These are phyloP conservation scores for Udeniomyces megalosporus DNA, from an alignment of 768 basidiomycete species.

Conservation along the genomic window DNA sequence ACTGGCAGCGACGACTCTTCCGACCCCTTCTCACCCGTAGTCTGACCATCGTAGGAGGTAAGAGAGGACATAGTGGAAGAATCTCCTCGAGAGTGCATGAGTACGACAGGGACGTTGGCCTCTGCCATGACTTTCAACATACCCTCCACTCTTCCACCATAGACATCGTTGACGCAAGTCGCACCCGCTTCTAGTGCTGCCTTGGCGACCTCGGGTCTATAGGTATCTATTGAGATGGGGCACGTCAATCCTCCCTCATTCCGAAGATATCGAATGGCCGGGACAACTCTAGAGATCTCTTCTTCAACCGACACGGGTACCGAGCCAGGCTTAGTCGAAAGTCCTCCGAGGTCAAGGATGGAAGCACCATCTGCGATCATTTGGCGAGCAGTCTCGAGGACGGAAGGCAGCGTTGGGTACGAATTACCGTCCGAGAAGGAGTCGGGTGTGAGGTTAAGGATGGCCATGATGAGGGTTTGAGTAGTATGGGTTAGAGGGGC, in stretches of 20 bases:
- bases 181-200: constrained; percentile 66
- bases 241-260: constrained; percentile 24
- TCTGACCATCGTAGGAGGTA: constrained; percentile 39
- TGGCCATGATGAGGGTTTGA: constrained; percentile 65
- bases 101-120: constrained; percentile 57
- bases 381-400: neutral
- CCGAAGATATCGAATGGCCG: neutral
- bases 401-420: neutral
- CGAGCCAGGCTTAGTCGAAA: constrained; percentile 64
- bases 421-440: constrained; percentile 75
- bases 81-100: constrained; percentile 90
- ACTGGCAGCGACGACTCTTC: constrained; percentile 28
- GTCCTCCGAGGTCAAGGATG: constrained; percentile 85
- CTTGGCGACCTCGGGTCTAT: constrained; percentile 63
- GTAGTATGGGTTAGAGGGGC: constrained; percentile 16
- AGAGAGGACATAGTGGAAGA: constrained; percentile 32
- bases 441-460: constrained; percentile 83
- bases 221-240: constrained; percentile 73
- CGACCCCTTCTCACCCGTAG: too few species aligned
- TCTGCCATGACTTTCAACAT: constrained; percentile 55
- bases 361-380: constrained; percentile 39
- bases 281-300: constrained; percentile 41
- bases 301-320: constrained; percentile 31
- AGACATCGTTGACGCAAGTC: constrained; percentile 86
- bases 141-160: constrained; percentile 43